Conservation (phyloP, 1,284 basidiomycete species). For the Cryptococcus sp. region DNA sequence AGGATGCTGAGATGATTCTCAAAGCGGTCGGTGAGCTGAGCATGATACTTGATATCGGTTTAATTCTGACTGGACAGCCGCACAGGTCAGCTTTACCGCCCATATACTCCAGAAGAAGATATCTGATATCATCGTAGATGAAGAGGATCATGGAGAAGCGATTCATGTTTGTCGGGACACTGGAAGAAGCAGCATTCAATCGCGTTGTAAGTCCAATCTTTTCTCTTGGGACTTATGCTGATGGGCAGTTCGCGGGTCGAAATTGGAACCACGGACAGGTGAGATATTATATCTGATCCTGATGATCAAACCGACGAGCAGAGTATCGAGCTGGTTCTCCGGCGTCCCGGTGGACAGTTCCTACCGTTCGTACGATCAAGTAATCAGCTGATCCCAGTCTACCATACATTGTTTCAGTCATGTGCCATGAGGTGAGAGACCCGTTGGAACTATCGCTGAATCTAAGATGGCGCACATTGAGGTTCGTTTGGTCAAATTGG, state of each 20-base stretch:
- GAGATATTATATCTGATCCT: not conserved
- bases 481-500: slow-evolving; percentile 11
- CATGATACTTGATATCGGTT: too few species aligned
- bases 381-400: slow-evolving; percentile 11
- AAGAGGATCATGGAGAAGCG: slow-evolving; percentile 43
- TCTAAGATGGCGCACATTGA: slow-evolving; percentile 47
- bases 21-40: slow-evolving; percentile 38
- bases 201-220: slow-evolving; percentile 29
- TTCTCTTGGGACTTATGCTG: not conserved
- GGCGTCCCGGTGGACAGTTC: slow-evolving; percentile 42
- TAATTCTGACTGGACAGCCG: slow-evolving; percentile 9
- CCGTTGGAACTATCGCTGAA: not conserved
- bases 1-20: slow-evolving; percentile 43
- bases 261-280: slow-evolving; percentile 50
- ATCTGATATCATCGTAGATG: slow-evolving; percentile 24
- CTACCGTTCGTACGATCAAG: slow-evolving; percentile 21
- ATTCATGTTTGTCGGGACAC: slow-evolving; percentile 41
- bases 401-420: slow-evolving; percentile 40
- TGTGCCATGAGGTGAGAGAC: slow-evolving; percentile 46
- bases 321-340: slow-evolving; percentile 48
- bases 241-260: slow-evolving; percentile 40
- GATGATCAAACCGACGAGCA: slow-evolving; percentile 1
- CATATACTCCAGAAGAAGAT: not conserved
- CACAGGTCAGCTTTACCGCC: slow-evolving; percentile 8
- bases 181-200: slow-evolving; percentile 46